Conservation (phyloP, 768 basidiomycete species). For the Leccinum boreale region DNA sequence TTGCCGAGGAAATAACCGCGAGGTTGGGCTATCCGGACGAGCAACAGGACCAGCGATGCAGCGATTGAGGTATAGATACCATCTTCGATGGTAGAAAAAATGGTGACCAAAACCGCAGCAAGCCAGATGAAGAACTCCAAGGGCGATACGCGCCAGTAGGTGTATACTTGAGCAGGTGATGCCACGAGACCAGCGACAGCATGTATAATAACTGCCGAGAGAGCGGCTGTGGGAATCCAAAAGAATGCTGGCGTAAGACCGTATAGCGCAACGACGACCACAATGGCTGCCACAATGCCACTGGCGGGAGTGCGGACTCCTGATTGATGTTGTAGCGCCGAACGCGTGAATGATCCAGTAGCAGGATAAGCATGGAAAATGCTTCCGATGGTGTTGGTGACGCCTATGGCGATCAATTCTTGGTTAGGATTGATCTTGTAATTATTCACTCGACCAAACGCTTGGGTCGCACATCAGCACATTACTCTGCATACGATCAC, state of each 20-base stretch:
- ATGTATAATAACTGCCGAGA: conserved; percentile 95
- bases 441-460: conserved; percentile 91
- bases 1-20: conserved; percentile 90
- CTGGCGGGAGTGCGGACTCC: conserved; percentile 96
- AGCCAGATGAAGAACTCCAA: conserved; percentile 88
- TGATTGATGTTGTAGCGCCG: conserved; percentile 92
- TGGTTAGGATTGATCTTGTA: conserved; percentile 95
- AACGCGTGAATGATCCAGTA: conserved; percentile 98
- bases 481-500: neutral
- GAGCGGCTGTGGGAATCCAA: conserved; percentile 78
- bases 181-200: conserved; percentile 88
- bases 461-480: conserved; percentile 37
- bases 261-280: conserved; percentile 92
- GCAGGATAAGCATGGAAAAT: conserved; percentile 92
- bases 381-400: conserved; percentile 88
- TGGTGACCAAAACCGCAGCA: conserved; percentile 82
- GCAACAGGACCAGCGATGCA: conserved; percentile 74
- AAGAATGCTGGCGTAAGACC: conserved; percentile 91
- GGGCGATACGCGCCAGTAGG: conserved; percentile 92
- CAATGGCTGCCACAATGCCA: conserved; percentile 78
- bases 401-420: conserved; percentile 96
- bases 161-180: conserved; percentile 74
- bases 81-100: conserved; percentile 93
- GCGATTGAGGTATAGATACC: conserved; percentile 87
- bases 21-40: conserved; percentile 85